These are phyloP conservation scores for Blastomyces percursus DNA, from an alignment of 2,329 filamentous ascomycete species.

Conservation along the genomic window DNA sequence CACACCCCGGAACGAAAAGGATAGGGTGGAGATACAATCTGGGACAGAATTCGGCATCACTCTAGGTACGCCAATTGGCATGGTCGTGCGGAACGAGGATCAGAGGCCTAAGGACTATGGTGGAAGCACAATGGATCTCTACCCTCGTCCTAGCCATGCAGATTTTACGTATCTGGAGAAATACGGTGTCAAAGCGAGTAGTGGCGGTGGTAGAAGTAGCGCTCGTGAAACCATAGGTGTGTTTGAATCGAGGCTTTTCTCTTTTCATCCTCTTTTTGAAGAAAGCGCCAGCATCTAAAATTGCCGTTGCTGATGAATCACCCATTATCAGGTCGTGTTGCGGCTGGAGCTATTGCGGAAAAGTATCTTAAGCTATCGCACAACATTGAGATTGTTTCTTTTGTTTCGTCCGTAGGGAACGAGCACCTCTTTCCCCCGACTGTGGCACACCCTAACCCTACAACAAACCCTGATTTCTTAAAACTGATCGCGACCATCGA, in stretches of 20 bases:
- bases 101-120: slow-evolving; percentile 89
- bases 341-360: slow-evolving; percentile 83
- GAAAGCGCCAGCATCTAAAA: neutral
- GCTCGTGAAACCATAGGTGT: slow-evolving; percentile 88
- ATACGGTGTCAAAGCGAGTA: slow-evolving; percentile 87
- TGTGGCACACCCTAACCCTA: slow-evolving; percentile 53
- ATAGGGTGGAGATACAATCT: slow-evolving; percentile 82
- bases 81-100: slow-evolving; percentile 85
- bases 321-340: slow-evolving; percentile 55
- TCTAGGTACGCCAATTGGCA: slow-evolving; percentile 77
- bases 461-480: slow-evolving; percentile 69
- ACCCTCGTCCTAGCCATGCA: slow-evolving; percentile 83
- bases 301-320: neutral
- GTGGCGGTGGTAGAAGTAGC: slow-evolving; percentile 77
- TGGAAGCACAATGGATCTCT: slow-evolving; percentile 77
- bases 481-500: slow-evolving; percentile 60
- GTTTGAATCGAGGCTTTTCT: slow-evolving; percentile 6
- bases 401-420: slow-evolving; percentile 72
- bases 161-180: slow-evolving; percentile 97
- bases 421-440: slow-evolving; percentile 67
- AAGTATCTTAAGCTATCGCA: slow-evolving; percentile 76
- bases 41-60: slow-evolving; percentile 85
- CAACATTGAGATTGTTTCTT: slow-evolving; percentile 83
- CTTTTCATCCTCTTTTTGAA: neutral
- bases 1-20: slow-evolving; percentile 86